Base-by-base conservation (phyloP, 306 rosid species). In the Begonia fuchsioides region DNA sequence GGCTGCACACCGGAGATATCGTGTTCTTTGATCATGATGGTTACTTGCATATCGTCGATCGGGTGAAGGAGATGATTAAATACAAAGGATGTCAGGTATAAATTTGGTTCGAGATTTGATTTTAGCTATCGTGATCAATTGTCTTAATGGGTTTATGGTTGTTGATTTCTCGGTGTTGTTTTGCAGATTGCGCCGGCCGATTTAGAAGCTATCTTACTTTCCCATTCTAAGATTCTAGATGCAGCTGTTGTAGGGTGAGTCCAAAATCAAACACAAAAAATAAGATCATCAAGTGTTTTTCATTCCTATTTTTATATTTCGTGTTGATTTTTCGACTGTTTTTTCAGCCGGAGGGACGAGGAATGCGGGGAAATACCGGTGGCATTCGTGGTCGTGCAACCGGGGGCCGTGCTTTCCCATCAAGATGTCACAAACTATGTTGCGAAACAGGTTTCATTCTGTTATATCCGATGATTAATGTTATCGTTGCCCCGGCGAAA, bases 81-180 rank as follows among this genome's bases (percentile, higher is more conserved):
- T 90, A 84, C 71, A 90, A 84, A 66, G 97, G 94, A 48, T 90
- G 66, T 79, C 95, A 84, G 93, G 95, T 81, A 64, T 54, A 51
- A 10, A 14, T 8, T n/a, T n/a, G n/a, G n/a, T n/a, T n/a, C n/a
- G n/a, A n/a, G n/a, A n/a, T n/a, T n/a, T n/a, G n/a, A n/a, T n/a
- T n/a, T n/a, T n/a, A n/a, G n/a, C n/a, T n/a, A n/a, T n/a, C n/a
- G n/a, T n/a, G n/a, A n/a, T n/a, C n/a, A n/a, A n/a, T n/a, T n/a
- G n/a, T n/a, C n/a, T n/a, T n/a, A n/a, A n/a, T n/a, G n/a, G n/a
- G n/a, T n/a, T n/a, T n/a, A n/a, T n/a, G n/a, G n/a, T 20, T n/a
- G 32, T 2, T 20, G 5, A 20, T 20, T n/a, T n/a, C n/a, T 3
- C 5, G 32, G 32, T 20, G 1, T 20, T 2, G 12, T 39, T 43